These are phyloP conservation scores for Yamadazyma endophytica DNA, from an alignment of 805 yeast genomes.

Conservation along the genomic window DNA sequence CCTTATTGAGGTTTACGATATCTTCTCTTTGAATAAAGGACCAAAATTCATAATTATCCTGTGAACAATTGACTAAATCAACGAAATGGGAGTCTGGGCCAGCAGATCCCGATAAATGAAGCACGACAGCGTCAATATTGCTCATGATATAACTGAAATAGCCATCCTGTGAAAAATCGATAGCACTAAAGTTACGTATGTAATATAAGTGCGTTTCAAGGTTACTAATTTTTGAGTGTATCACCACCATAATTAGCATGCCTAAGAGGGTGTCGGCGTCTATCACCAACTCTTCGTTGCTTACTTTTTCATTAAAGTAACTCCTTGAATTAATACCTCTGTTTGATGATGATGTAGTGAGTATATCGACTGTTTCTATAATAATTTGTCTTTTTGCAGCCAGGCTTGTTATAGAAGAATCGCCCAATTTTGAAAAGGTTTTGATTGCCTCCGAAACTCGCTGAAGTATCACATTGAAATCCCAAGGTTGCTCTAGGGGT, in stretches of 20 bases:
- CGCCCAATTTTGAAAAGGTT: slow-evolving; percentile 46
- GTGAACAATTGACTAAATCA: slow-evolving; percentile 39
- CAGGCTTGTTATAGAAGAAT: slow-evolving; percentile 36
- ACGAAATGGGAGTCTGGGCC: slow-evolving; percentile 17
- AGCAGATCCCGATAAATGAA: slow-evolving; percentile 43
- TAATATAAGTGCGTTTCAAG: slow-evolving; percentile 64
- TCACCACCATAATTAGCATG: slow-evolving; percentile 64
- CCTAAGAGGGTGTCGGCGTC: slow-evolving; percentile 84
- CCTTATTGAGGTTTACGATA: slow-evolving; percentile 8
- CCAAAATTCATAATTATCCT: slow-evolving; percentile 53
- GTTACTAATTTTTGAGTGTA: slow-evolving; percentile 54
- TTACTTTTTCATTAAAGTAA: slow-evolving; percentile 3
- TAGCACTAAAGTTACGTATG: slow-evolving; percentile 54
- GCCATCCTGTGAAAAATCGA: slow-evolving; percentile 42
- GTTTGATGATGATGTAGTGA: slow-evolving; percentile 36
- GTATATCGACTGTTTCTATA: slow-evolving; percentile 45
- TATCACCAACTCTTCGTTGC: slow-evolving; percentile 28
- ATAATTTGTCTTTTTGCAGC: slow-evolving; percentile 46
- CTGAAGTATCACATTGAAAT: slow-evolving; percentile 27
- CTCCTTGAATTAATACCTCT: neutral
- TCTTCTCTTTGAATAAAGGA: slow-evolving; percentile 36
- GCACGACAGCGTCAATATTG: slow-evolving; percentile 77
- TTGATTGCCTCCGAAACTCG: slow-evolving; percentile 49
- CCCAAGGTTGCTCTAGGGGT: slow-evolving; percentile 38
- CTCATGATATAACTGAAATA: slow-evolving; percentile 72